phyloP scores from a whole-genome alignment of 2,329 filamentous ascomycete species.

The Alternaria arbusti region DNA sequence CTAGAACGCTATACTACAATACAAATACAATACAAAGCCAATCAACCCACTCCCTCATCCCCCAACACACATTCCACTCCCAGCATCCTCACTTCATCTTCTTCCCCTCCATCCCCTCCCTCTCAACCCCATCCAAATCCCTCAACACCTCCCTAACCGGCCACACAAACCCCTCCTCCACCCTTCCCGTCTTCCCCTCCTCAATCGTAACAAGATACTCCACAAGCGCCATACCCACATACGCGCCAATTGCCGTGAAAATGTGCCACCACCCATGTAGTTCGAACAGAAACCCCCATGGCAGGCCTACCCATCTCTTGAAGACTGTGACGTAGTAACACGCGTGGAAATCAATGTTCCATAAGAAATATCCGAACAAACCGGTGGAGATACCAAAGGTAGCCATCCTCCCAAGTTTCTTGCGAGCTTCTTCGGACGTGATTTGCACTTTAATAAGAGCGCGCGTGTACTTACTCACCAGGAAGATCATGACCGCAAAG shows the following conservation, averaged over 20 bases:
- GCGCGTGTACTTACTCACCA: conserved; percentile 43
- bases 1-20: neutral
- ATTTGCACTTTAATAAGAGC: conserved; percentile 36
- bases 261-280: conserved; percentile 71
- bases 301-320: conserved; percentile 58
- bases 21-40: neutral
- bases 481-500: conserved; percentile 52
- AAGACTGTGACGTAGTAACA: conserved; percentile 58
- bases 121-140: conserved; percentile 30
- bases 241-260: conserved; percentile 63
- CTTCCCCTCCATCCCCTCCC: conserved; percentile 14
- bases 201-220: conserved; percentile 46
- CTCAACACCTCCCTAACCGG: conserved; percentile 40
- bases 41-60: neutral
- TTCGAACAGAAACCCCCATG: conserved; percentile 63
- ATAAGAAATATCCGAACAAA: conserved; percentile 60
- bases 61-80: neutral
- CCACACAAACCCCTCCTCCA: conserved; percentile 47
- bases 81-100: conserved; percentile 12
- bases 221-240: conserved; percentile 47
- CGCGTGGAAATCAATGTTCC: conserved; percentile 63
- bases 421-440: conserved; percentile 27
- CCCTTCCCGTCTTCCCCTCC: conserved; percentile 29
- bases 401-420: conserved; percentile 32
- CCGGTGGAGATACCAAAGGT: conserved; percentile 48